Conservation (phyloP, 108 stramenopile species). For the Heterococcus sp. region DNA sequence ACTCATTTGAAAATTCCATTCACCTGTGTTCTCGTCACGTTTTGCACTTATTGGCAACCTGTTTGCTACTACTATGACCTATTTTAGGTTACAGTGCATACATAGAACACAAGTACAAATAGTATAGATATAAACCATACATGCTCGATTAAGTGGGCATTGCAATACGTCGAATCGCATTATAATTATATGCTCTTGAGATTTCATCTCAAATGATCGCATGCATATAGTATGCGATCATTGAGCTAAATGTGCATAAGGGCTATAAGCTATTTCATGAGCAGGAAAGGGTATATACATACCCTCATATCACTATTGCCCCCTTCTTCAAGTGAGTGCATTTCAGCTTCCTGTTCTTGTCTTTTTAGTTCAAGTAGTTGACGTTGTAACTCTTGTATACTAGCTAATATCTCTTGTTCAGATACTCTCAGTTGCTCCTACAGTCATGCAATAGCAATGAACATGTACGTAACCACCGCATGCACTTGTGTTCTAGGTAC, state of each 20-base stretch:
- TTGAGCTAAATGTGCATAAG: too few species aligned
- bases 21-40: constrained; percentile 37
- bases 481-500: too few species aligned
- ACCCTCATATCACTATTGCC: not conserved
- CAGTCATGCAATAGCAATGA: too few species aligned
- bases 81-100: not conserved
- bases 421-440: not conserved
- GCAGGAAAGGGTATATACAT: too few species aligned
- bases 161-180: not conserved
- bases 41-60: constrained; percentile 32
- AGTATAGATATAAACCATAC: too few species aligned
- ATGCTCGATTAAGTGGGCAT: too few species aligned
- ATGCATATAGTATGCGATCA: not conserved
- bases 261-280: too few species aligned
- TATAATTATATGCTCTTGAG: not conserved
- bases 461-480: too few species aligned
- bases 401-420: constrained; percentile 44
- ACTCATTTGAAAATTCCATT: constrained; percentile 37
- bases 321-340: not conserved
- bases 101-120: too few species aligned
- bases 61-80: constrained; percentile 46
- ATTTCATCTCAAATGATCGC: not conserved
- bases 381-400: constrained; percentile 51
- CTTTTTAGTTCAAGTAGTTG: constrained; percentile 36
- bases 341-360: constrained; percentile 15